Base-by-base conservation (phyloP, 2,329 filamentous ascomycete genomes). In the Periconia macrospinosa region DNA sequence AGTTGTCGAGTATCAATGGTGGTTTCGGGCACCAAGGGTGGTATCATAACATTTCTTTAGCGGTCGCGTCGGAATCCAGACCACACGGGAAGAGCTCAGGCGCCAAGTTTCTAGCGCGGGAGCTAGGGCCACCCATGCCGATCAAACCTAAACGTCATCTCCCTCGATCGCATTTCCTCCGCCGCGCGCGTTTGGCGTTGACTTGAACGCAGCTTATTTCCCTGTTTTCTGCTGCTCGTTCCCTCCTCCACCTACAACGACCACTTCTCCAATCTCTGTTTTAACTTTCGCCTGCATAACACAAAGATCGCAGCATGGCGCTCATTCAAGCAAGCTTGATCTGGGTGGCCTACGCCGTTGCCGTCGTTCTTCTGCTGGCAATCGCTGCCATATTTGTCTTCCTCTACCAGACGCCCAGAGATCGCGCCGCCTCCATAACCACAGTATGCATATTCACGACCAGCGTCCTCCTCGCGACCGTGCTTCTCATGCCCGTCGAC, bases 401-500 rank as follows among this genome's bases (percentile, higher is more conserved):
- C 75, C 85, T 91, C 63, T 97, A 96, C 82, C 93, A 97, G 73
- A 87, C 89, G 11, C 90, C 92, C 33, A 86, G 90, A 65, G 93
- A 97, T 53, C 87, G 94, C 57, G 94, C 91, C 19, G 83, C 86
- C 40, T 81, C 89, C 46, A 91, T 97, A 56, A 96, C 88, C 55
- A 81, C 86, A 49, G 89, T 97, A 64, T 91, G 91, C 72, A 92
- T 96, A 63, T 78, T 97, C 75, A 94, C 92, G 51, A 82, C 96
- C 44, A 92, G 92, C 10, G 84, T 90, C 9, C 84, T 99, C 30
- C 86, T 99, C 50, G 94, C 94, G 14, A 99, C 94, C 1, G 87
- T 97, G 27, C 84, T 99, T 33, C 84, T 99, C 19, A 85, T 97
- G 27, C 94, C 94, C 20, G 93, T 97, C 73, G 94, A 99, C 74